These are phyloP conservation scores for Artemisia argyi DNA, from an alignment of 129 eudicot genomes.

Conservation along the genomic window DNA sequence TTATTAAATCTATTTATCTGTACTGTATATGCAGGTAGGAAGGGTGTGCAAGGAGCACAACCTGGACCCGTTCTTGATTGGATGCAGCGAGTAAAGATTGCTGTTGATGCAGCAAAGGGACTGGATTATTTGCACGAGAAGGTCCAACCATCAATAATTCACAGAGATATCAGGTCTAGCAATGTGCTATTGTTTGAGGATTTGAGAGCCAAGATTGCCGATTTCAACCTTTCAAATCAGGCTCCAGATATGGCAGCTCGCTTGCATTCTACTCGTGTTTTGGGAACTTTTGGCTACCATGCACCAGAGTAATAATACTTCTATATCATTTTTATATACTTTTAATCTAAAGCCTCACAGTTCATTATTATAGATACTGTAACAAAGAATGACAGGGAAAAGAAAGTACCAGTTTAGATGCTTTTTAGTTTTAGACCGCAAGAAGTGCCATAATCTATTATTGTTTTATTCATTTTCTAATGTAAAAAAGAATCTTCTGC, in stretches of 20 bases:
- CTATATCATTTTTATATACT: not conserved
- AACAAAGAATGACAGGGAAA: not conserved
- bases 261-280: constrained; percentile 92
- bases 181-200: constrained; percentile 89
- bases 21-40: constrained; percentile 56
- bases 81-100: constrained; percentile 90
- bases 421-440: not conserved
- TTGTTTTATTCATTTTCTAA: too few species aligned
- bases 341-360: not conserved
- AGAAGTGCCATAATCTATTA: not conserved
- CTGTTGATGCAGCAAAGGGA: constrained; percentile 96
- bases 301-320: constrained; percentile 85
- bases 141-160: constrained; percentile 79
- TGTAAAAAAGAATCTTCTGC: too few species aligned
- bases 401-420: not conserved
- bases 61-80: constrained; percentile 98
- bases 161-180: constrained; percentile 94
- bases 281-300: constrained; percentile 95
- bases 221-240: constrained; percentile 90
- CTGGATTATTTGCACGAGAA: constrained; percentile 93
- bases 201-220: constrained; percentile 85
- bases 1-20: not conserved
- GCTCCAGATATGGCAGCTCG: constrained; percentile 99
- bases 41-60: constrained; percentile 98
- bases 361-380: too few species aligned